phyloP scores from a whole-genome alignment of 2,329 filamentous ascomycete species.

The Arthrobotrys musiformis region DNA sequence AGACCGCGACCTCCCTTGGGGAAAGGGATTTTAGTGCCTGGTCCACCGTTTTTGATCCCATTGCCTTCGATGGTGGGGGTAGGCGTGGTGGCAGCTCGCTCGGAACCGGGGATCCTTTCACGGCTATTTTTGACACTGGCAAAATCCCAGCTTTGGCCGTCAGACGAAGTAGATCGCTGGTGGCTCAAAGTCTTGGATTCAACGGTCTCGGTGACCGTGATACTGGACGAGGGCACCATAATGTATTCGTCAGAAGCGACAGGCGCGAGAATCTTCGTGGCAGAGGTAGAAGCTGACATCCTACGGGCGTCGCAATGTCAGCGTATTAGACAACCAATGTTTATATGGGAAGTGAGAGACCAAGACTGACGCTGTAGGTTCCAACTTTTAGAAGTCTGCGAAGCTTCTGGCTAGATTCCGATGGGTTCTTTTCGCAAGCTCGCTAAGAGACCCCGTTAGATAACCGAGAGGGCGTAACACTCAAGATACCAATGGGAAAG shows the following conservation, averaged over 20 bases:
- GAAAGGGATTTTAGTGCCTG: too few species aligned
- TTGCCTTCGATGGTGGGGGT: background rate
- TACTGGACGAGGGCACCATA: background rate
- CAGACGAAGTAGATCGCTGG: background rate
- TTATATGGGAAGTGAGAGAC: background rate
- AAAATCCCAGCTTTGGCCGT: constrained; percentile 2
- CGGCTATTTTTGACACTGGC: background rate
- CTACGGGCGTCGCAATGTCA: background rate
- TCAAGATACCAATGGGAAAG: background rate
- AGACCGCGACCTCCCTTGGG: background rate
- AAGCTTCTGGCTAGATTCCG: background rate
- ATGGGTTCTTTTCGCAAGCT: background rate
- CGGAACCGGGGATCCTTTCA: background rate
- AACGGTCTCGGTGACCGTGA: background rate
- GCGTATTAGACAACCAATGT: background rate
- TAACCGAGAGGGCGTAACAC: background rate
- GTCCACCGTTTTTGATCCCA: background rate
- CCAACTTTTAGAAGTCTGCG: background rate
- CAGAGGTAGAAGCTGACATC: background rate
- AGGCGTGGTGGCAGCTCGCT: background rate
- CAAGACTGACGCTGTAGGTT: background rate
- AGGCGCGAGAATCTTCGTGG: background rate
- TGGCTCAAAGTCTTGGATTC: background rate
- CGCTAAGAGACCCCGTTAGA: background rate
- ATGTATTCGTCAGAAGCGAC: background rate